phyloP scores from a whole-genome alignment of 2,329 filamentous ascomycete species.

The Xylariaceae sp. region DNA sequence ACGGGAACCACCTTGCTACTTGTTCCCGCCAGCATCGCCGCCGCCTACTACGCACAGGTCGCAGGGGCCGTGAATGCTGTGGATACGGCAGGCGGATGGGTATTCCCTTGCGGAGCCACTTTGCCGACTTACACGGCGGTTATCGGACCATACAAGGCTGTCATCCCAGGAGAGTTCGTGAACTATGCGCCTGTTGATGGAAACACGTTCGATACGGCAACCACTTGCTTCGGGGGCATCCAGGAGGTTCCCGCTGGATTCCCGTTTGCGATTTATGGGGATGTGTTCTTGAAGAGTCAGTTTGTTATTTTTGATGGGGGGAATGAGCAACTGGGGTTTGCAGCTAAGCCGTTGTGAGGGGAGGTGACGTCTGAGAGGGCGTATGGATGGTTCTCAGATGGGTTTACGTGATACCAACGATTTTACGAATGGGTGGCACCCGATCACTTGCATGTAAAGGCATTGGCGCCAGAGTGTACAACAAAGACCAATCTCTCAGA shows the following conservation, averaged over 20 bases:
- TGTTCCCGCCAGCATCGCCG: constrained; percentile 48
- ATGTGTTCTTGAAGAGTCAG: constrained; percentile 67
- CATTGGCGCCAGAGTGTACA: too few relatives aligned
- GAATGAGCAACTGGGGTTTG: constrained; percentile 46
- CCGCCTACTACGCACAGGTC: constrained; percentile 58
- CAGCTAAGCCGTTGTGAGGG: constrained; percentile 33
- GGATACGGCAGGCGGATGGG: constrained; percentile 50
- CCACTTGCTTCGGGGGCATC: constrained; percentile 63
- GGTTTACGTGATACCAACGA: background rate
- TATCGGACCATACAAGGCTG: constrained; percentile 26
- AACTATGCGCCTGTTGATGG: constrained; percentile 45
- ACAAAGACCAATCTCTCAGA: too few relatives aligned
- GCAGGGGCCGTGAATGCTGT: constrained; percentile 43
- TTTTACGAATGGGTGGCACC: too few relatives aligned
- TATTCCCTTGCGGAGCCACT: constrained; percentile 51
- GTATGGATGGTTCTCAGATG: background rate
- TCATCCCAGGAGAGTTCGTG: constrained; percentile 37
- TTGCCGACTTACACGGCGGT: constrained; percentile 40
- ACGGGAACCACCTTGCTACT: constrained; percentile 66
- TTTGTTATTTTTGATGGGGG: constrained; percentile 62
- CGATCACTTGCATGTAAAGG: too few relatives aligned
- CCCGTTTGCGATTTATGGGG: constrained; percentile 64
- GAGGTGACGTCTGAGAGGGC: background rate
- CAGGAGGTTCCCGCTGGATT: constrained; percentile 55
- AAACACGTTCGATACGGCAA: constrained; percentile 50